phyloP scores from a whole-genome alignment of 208 protist genomes.

The Wallacemonas sp. region DNA sequence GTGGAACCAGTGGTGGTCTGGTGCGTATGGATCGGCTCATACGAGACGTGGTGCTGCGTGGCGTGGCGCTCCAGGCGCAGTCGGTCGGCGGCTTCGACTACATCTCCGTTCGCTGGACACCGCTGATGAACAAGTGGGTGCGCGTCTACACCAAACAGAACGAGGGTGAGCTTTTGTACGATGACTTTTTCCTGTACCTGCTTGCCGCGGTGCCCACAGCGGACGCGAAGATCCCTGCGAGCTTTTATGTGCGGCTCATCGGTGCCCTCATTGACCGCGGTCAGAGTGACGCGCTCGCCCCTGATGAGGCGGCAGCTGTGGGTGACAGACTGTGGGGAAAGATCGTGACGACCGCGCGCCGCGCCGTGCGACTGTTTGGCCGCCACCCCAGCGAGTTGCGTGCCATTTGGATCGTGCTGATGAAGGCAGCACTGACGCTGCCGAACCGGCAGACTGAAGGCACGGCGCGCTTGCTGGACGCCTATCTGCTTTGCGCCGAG shows the following conservation, averaged over 20 bases:
- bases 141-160: slow-evolving; percentile 65
- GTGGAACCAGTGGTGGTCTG: slow-evolving; percentile 21
- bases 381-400: slow-evolving; percentile 38
- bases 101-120: slow-evolving; percentile 66
- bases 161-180: slow-evolving; percentile 41
- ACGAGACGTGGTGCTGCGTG: slow-evolving; percentile 26
- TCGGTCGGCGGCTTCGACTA: slow-evolving; percentile 36
- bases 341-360: slow-evolving; percentile 36
- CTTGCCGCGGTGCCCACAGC: slow-evolving; percentile 33
- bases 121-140: slow-evolving; percentile 72
- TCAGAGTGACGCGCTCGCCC: neutral
- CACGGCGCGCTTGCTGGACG: slow-evolving; percentile 49
- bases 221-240: slow-evolving; percentile 56
- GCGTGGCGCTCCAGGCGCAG: slow-evolving; percentile 6
- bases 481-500: slow-evolving; percentile 62
- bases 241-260: slow-evolving; percentile 68
- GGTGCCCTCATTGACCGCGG: slow-evolving; percentile 59
- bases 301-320: neutral
- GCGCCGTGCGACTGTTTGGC: slow-evolving; percentile 58
- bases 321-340: slow-evolving; percentile 24
- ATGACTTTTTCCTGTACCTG: slow-evolving; percentile 39
- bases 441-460: slow-evolving; percentile 22
- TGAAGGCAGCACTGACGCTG: slow-evolving; percentile 75
- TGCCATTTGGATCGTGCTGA: slow-evolving; percentile 63
- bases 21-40: slow-evolving; percentile 51